A percentile compares a stretch with the other conserved stretches of the same genome.
These are phyloP conservation scores for Priceomyces haplophilus DNA, from an alignment of 805 yeast species.

Conservation along the genomic window DNA sequence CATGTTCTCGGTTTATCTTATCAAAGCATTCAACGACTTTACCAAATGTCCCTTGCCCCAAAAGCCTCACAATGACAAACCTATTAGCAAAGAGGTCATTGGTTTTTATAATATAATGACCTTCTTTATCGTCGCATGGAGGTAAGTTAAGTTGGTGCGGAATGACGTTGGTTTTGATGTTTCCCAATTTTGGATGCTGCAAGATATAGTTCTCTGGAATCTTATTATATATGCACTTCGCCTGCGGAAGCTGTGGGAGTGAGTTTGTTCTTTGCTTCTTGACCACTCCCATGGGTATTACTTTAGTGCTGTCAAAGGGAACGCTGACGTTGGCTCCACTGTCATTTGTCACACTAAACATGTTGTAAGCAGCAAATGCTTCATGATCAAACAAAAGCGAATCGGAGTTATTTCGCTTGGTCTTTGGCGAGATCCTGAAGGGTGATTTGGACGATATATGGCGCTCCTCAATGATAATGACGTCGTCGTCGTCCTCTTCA, in stretches of 20 bases:
- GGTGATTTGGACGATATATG: slow-evolving; percentile 5
- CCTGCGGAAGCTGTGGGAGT: slow-evolving; percentile 46
- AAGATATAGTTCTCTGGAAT: slow-evolving; percentile 35
- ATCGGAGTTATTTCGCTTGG: slow-evolving; percentile 33
- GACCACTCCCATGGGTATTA: slow-evolving; percentile 1
- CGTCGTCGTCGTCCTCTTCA: slow-evolving; percentile 29
- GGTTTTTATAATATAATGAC: slow-evolving; percentile 63
- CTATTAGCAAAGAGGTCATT: slow-evolving; percentile 71
- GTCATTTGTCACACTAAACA: slow-evolving; percentile 39
- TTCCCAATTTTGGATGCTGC: slow-evolving; percentile 38
- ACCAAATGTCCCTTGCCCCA: slow-evolving; percentile 94
- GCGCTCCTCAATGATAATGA: slow-evolving; percentile 37
- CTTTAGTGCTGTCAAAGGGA: background rate
- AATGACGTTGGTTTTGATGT: slow-evolving; percentile 36
- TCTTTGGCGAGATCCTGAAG: slow-evolving; percentile 13
- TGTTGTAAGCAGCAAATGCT: slow-evolving; percentile 40
- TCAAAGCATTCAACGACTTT: slow-evolving; percentile 86
- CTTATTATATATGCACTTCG: slow-evolving; percentile 38
- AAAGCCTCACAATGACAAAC: slow-evolving; percentile 59
- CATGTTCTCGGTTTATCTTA: slow-evolving; percentile 50
- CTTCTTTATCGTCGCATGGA: slow-evolving; percentile 65
- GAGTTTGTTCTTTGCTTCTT: slow-evolving; percentile 43
- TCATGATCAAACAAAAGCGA: slow-evolving; percentile 36
- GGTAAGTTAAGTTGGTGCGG: slow-evolving; percentile 31
- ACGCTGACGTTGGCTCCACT: background rate